phyloP scores from a whole-genome alignment of 2,329 filamentous ascomycete genomes.

The Chaetomiaceae sp. region DNA sequence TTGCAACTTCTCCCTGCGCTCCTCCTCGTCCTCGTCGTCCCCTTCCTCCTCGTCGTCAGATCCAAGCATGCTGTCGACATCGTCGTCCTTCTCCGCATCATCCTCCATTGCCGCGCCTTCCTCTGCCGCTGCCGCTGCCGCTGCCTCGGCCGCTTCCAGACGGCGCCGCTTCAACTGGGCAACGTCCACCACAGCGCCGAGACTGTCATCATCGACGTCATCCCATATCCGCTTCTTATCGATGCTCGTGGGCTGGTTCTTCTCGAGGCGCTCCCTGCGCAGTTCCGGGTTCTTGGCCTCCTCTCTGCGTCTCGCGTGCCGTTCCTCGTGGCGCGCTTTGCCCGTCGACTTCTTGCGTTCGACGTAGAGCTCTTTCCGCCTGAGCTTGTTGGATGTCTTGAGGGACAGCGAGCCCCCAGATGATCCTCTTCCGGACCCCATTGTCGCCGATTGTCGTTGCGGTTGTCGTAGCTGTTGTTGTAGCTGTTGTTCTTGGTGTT shows the following conservation, averaged over 20 bases:
- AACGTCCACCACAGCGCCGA: constrained; percentile 53
- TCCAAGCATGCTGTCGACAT: constrained; percentile 77
- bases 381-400: constrained; percentile 65
- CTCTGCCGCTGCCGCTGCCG: constrained; percentile 38
- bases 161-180: constrained; percentile 54
- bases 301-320: constrained; percentile 74
- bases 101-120: constrained; percentile 36
- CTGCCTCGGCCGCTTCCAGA: constrained; percentile 45
- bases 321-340: constrained; percentile 67
- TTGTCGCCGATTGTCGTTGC: constrained; percentile 14
- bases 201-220: constrained; percentile 57
- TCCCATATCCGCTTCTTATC: constrained; percentile 92
- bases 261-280: constrained; percentile 65
- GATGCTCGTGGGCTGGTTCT: constrained; percentile 75
- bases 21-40: constrained; percentile 35
- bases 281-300: constrained; percentile 79
- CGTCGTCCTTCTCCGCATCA: constrained; percentile 46
- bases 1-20: constrained; percentile 39
- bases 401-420: constrained; percentile 34
- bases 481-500: constrained; percentile 7
- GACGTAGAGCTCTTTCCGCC: constrained; percentile 71
- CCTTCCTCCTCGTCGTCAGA: constrained; percentile 47
- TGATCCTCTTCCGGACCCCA: constrained; percentile 24
- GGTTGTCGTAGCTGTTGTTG: too few species aligned
- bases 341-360: constrained; percentile 74